phyloP scores from a whole-genome alignment of 495 filamentous ascomycete species.

The Trichoderma asperelloides region DNA sequence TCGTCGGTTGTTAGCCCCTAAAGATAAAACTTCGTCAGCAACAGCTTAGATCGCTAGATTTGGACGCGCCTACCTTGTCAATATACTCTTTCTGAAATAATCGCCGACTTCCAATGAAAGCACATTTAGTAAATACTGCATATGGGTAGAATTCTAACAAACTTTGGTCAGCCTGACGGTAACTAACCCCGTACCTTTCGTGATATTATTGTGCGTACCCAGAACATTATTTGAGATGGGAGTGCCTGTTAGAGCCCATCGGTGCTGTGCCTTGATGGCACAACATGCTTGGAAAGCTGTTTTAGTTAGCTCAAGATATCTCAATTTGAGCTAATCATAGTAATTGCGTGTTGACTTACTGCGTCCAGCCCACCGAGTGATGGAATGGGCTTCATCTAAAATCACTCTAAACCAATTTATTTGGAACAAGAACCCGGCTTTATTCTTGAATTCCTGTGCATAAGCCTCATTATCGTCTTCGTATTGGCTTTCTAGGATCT shows the following conservation, averaged over 20 bases:
- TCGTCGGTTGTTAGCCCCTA: neutral
- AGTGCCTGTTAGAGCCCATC: neutral
- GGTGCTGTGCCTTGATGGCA: neutral
- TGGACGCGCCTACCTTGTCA: neutral
- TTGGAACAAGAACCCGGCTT: neutral
- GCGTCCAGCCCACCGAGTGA: neutral
- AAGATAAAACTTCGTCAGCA: neutral
- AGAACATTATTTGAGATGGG: neutral
- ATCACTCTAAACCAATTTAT: neutral
- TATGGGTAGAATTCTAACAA: neutral
- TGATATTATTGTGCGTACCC: neutral
- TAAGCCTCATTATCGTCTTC: neutral
- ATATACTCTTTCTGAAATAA: neutral
- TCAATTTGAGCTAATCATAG: neutral
- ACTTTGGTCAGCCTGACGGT: neutral
- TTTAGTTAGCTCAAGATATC: neutral
- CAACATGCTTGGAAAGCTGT: neutral
- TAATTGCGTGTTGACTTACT: neutral
- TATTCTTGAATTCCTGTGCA: neutral
- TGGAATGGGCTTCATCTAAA: neutral
- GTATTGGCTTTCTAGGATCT: neutral
- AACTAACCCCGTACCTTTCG: neutral
- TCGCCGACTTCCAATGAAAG: neutral
- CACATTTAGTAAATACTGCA: neutral
- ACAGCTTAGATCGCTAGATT: neutral